These are phyloP conservation scores for Symbiodinium natans DNA, from an alignment of 73 alveolate genomes.

Conservation along the genomic window DNA sequence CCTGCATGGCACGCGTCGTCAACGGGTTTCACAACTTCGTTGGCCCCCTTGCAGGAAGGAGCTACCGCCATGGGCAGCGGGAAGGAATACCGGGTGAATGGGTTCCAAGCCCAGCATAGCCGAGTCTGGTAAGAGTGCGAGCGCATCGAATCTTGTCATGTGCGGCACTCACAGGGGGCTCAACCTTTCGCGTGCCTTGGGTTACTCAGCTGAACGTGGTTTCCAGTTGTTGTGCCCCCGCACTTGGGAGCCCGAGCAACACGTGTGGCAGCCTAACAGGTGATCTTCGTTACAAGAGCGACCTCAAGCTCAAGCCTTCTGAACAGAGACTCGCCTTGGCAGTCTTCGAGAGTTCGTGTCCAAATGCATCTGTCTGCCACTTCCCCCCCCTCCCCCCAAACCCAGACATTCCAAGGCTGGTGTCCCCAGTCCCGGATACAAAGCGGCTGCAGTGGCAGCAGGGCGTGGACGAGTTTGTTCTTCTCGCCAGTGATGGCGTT, in stretches of 20 bases:
- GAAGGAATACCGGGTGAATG: slow-evolving; percentile 86
- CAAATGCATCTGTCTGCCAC: too few relatives aligned
- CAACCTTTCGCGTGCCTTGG: slow-evolving; percentile 71
- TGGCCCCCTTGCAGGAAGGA: slow-evolving; percentile 51
- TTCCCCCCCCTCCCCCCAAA: background rate
- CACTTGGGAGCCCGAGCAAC: background rate
- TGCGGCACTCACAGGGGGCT: slow-evolving; percentile 69
- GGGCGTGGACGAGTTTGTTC: slow-evolving; percentile 62
- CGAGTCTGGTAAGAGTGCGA: background rate
- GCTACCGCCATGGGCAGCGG: slow-evolving; percentile 93
- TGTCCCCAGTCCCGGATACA: slow-evolving; percentile 72
- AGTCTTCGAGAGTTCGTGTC: background rate
- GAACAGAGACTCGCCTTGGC: slow-evolving; percentile 56
- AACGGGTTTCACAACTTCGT: too few relatives aligned
- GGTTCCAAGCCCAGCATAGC: background rate
- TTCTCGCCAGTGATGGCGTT: slow-evolving; percentile 85
- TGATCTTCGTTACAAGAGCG: slow-evolving; percentile 89
- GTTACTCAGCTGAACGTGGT: background rate
- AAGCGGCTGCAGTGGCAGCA: slow-evolving; percentile 14
- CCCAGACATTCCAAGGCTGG: background rate
- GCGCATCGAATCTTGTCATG: too few relatives aligned
- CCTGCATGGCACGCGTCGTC: background rate
- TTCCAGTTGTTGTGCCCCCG: too few relatives aligned
- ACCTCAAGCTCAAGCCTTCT: slow-evolving; percentile 22
- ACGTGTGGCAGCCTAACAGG: too few relatives aligned